Base-by-base conservation (phyloP, 345 rosid species). In the Acer yangbiense region DNA sequence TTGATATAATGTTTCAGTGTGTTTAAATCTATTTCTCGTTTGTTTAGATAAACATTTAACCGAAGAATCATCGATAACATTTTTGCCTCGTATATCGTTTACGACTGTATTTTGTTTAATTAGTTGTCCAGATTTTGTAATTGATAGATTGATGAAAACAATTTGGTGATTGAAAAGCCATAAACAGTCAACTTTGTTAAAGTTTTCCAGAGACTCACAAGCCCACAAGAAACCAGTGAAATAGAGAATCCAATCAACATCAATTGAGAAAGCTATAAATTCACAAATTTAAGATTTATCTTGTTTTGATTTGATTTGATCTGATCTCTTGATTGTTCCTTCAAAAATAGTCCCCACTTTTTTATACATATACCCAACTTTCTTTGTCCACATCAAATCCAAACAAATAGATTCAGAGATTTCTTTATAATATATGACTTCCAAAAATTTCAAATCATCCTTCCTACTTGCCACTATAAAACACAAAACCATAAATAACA, bases 361-460 rank as follows among this genome's bases (percentile, higher is more conserved):
- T 18, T 43, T 17, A 18, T 74, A 20, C 7, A 57, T 68, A 18
- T 60, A 18, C 44, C 75, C 32, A 55, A 44, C 46, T 9, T 1
- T 43, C 2, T 71, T 55, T 57, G 29, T 71, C 48, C 65, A n/a
- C 64, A 71, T 55, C 76, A 48, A 63, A 63, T 64, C 70, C 23
- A 3, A 60, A 58, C 39, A 32, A n/a, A 4, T 6, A 35, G 66
- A 58, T 58, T 55, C 29, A 57, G 48, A 57, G 48, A 55, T 71
- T 71, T 65, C 23, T 32, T 27, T 14, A 4, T 27, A 27, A 67
- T n/a, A 60, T 61, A 32, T 35, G 6, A 35, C 39, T 35, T 32
- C 39, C 6, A 35, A 35, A 35, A 35, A 35, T 35, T 4, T 35
- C 39, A 35, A 35, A 35, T 55, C 63, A 70, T 13, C 14, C 75